Evolutionary conservation across 805 yeast species (phyloP), one percentile per base, ranked within the genome.

Genomic region (Candida argentea): DNA sequence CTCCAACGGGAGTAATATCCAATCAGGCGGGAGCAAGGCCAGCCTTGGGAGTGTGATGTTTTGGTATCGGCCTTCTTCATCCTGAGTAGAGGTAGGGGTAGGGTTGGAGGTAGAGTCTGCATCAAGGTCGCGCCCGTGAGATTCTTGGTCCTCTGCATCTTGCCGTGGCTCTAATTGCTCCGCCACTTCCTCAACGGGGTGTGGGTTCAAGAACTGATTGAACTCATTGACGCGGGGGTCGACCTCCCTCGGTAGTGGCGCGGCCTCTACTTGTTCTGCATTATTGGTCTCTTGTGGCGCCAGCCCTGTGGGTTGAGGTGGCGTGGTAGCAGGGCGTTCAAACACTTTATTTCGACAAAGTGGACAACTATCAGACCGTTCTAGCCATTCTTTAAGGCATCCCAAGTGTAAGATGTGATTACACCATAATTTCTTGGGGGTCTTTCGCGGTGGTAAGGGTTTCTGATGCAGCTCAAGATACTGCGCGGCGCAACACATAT

Each of bases 301-400:
- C 14, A n/a, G 13, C 17, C 6, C 11, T 16, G 14, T 12, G 13
- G 22, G 4, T 13, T 21, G 15, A 4, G 19, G 19, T 16, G 14
- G 21, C 5, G 24, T 22, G 9, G 27, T 21, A 10, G 26, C 14
- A 6, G 20, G 22, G 3, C 28, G 14, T 14, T 33, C 43, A 35
- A 61, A 61, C 5, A 85, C 93, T 7, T 74, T 70, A 17, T 77
- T 63, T 35, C 95, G 65, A 50, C 98, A 91, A 30, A 87, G 73
- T 2, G 98, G 98, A 57, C 98, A 91, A n/a, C 73, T 71, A 40
- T 79, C 89, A 0, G 95, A 84, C 38, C 94, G 69, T 46, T 83
- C 93, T 40, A 91, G 63, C 98, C 98, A 91, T 39, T 81, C 78
- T 44, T 84, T 81, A 36, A 91, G 65, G 51, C 98, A 91, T 4